Conservation (phyloP, 2,329 filamentous ascomycete species). For the Scedosporium minutisporum region DNA sequence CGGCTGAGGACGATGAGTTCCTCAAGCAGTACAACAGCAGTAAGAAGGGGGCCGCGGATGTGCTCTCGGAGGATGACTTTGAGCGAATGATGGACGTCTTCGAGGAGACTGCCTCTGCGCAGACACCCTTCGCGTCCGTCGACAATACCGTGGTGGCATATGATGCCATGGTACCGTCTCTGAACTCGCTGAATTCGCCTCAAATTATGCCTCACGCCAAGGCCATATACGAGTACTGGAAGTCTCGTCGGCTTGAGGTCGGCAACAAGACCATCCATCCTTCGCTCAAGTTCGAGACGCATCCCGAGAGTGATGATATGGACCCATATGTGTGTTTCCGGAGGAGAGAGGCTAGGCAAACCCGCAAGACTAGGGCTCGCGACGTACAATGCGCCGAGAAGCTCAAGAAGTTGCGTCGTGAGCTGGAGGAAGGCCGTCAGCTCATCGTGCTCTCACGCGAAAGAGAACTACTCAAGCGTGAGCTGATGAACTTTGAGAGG, state of each 20-base stretch:
- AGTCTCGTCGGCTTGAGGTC: slow-evolving; percentile 52
- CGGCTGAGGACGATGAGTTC: slow-evolving; percentile 76
- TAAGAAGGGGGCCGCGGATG: slow-evolving; percentile 52
- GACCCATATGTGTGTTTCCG: slow-evolving; percentile 98
- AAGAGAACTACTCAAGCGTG: slow-evolving; percentile 70
- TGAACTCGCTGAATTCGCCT: slow-evolving; percentile 39
- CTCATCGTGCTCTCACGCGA: slow-evolving; percentile 69
- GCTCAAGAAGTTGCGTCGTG: slow-evolving; percentile 79
- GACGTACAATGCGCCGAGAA: slow-evolving; percentile 94
- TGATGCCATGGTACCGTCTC: slow-evolving; percentile 64
- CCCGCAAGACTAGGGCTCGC: slow-evolving; percentile 85
- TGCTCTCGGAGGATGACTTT: slow-evolving; percentile 82
- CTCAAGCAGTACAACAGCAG: slow-evolving; percentile 83
- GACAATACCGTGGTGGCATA: slow-evolving; percentile 78
- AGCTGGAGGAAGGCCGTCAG: slow-evolving; percentile 80
- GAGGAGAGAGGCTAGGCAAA: slow-evolving; percentile 85
- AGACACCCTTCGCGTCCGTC: slow-evolving; percentile 81
- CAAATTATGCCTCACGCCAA: slow-evolving; percentile 54
- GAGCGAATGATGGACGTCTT: slow-evolving; percentile 93
- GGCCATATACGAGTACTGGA: slow-evolving; percentile 87
- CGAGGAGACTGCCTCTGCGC: slow-evolving; percentile 72
- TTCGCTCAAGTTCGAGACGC: slow-evolving; percentile 83
- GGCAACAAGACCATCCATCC: slow-evolving; percentile 68
- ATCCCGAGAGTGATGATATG: slow-evolving; percentile 86
- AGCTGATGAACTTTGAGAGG: slow-evolving; percentile 65